Base-by-base conservation (phyloP, 176 grass and related monocot genomes). In the Musa troglodytarum region DNA sequence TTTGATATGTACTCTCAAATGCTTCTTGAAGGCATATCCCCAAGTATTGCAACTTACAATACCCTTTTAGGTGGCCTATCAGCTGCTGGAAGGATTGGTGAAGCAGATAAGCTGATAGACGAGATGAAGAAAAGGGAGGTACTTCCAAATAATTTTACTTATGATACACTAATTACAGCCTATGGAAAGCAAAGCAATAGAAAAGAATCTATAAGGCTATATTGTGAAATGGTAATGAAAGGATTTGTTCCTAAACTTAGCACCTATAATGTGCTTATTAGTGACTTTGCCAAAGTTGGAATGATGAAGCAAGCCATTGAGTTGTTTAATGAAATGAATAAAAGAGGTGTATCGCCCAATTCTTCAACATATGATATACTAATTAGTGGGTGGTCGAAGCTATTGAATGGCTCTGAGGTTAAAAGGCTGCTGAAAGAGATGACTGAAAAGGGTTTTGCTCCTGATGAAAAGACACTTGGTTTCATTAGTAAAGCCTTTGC, bases 241-340 rank as follows among this genome's bases (percentile, higher is more conserved):
- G 93, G 88, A 1, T 97, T 93, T 85, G n/a, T 87, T 83, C 93
- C 93, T 16, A 97, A 97, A 87, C 74, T 87, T 69, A 90, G 93
- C 88, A 90, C 93, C 2, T 97, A 92, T 64, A 97, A 97, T 88
- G 82, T 85, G 49, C 81, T 97, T 24, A 85, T 97, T 76, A 85
- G 83, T 63, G 81, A 82, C 66, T 90, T 97, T 82, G 71, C 90
- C 71, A 86, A 76, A 74, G 77, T 69, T 8, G 90, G 90, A 83
- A 97, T 97, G 93, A 93, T 97, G 93, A 89, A 74, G 55, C 93
- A 97, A 83, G 88, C 93, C 85, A 90, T 78, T 71, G 88, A 88
- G 67, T 77, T 97, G 71, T 86, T 84, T 58, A 87, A 87, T 59
- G 90, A 97, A 79, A 97, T 97, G 90, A 58, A 90, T 77, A 81